Base-by-base conservation (phyloP, 2,329 filamentous ascomycete species). In the Aspergillus ochraceoroseus region DNA sequence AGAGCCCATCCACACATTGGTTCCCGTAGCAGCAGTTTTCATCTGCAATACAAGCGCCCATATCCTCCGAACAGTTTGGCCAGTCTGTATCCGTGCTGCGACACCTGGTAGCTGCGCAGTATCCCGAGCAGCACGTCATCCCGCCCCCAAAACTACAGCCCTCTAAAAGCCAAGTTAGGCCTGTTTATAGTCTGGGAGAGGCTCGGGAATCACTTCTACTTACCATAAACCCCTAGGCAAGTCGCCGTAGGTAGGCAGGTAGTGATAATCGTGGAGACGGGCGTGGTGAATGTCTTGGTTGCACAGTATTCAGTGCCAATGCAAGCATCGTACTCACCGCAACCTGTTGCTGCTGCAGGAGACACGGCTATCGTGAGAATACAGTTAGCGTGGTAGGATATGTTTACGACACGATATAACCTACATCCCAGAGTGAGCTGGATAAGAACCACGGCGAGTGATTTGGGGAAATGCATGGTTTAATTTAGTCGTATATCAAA, bases 11-110 rank as follows among this genome's bases (percentile, higher is more conserved):
- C 2, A 55, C 41, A 46, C 56, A 59, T 14, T 37, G 35, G 43
- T 57, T 59, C 11, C 45, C 48, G 43, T 61, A 59, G 19, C 58
- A 61, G 30, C 57, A 60, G 22, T 57, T 51, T 22, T 49, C 49
- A 38, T 61, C 56, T 2, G 28, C 35, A n/a, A 50, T 26, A 18
- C 56, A 60, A 13, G 49, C 44, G 7, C 52, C 53, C 26, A 48
- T 38, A 38, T 59, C 55, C 41, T 61, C 58, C 4, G 47, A 47
- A 14, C 58, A 60, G 7, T 22, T 30, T 0, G 58, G 55, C 56
- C 56, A 59, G n/a, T 53, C 36, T 2, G 43, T 22, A 37, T 60
- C 56, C 1, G 57, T 60, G 12, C 53, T 44, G 14, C 58, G 51
- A 37, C 58, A 60, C 18, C 54, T 55, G 1, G 40, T 57, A 2